Base-by-base conservation (phyloP, 2,329 filamentous ascomycete genomes). In the Alternaria sp. region DNA sequence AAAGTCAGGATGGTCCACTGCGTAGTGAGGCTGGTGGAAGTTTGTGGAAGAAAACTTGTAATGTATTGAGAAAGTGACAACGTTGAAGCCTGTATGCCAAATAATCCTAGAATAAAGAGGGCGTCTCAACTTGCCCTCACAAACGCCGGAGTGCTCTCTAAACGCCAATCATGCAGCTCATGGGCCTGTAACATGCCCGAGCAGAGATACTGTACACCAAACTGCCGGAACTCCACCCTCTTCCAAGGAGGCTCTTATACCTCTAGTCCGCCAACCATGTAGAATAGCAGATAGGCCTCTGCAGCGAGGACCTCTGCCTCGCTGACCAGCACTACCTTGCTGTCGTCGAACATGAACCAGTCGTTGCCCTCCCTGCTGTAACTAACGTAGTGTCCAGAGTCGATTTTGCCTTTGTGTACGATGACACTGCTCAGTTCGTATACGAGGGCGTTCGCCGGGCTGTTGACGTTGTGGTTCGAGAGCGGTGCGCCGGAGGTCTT, bases 341-440 rank as follows among this genome's bases (percentile, higher is more conserved):
- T 94, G 77, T 98, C 95, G 75, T 98, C 96, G 81, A 97, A 97
- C 59, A 92, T 89, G 79, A 97, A 97, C 95, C 95, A 98, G 86
- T 97, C 76, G 59, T 92, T 91, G 5, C 90, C 91, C 62, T 95
- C 91, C 50, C 93, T 85, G 63, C 92, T 93, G 78, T 96, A 97
- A n/a, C 91, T 92, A 60, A 94, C 89, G 75, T 97, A 97, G 77
- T 97, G 93, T 15, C 94, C 95, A 1, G 93, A 93, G 73, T 97
- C 93, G 61, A 97, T 91, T 79, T 95, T 93, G 55, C 95, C 95
- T 64, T 96, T 92, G 75, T 98, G 95, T 43, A 97, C 94, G 21
- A 98, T 91, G 3, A 97, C 94, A 66, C 92, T 93, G 17, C 94
- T 87, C 1, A 98, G 86, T 70, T 97, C 93, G 78, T 97, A 98